Evolutionary conservation across 129 eudicot genomes (phyloP).

Genomic region (Daucus carota): DH1_v3.0 NC_030381.2:42370001-42370500

Average conservation of each 20-base stretch:
- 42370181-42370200: slow-evolving; percentile 24
- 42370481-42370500: too few relatives aligned
- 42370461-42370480: too few relatives aligned
- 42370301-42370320: background rate
- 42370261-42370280: background rate
- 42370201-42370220: slow-evolving; percentile 45
- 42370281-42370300: background rate
- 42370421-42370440: too few relatives aligned
- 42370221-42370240: slow-evolving; percentile 39
- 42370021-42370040: slow-evolving; percentile 65
- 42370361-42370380: too few relatives aligned
- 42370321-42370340: too few relatives aligned
- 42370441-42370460: too few relatives aligned
- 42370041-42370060: slow-evolving; percentile 73
- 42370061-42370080: slow-evolving; percentile 64
- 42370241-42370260: slow-evolving; percentile 32
- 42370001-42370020: slow-evolving; percentile 74
- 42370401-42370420: too few relatives aligned
- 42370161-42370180: slow-evolving; percentile 29
- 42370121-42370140: slow-evolving; percentile 70
- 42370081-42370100: slow-evolving; percentile 41
- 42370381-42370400: too few relatives aligned
- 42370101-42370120: slow-evolving; percentile 75
- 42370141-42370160: slow-evolving; percentile 68
- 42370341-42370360: too few relatives aligned